These are phyloP conservation scores for Saturnispora zaruensis DNA, from an alignment of 805 yeast genomes.

Conservation along the genomic window DNA sequence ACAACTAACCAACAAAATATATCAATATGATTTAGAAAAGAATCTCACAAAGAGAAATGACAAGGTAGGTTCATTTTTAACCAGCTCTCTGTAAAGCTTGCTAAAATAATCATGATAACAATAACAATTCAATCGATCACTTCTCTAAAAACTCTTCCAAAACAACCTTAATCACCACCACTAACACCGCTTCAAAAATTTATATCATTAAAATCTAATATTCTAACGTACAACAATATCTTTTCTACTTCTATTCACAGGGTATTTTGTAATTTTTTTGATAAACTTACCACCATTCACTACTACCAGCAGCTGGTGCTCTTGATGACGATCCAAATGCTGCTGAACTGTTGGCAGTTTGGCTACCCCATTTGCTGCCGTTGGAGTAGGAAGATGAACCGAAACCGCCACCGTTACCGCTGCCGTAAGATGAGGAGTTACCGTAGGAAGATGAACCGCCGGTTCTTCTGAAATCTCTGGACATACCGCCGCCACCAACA, in stretches of 20 bases:
- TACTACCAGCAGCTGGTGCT: constrained; percentile 15
- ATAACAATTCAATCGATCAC: neutral
- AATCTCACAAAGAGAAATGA: constrained; percentile 5
- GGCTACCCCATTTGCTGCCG: constrained; percentile 23
- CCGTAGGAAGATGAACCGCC: constrained; percentile 21
- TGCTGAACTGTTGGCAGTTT: constrained; percentile 8
- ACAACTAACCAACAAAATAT: constrained; percentile 1
- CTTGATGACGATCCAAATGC: constrained; percentile 5
- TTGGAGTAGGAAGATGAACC: constrained; percentile 18
- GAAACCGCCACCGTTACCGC: constrained; percentile 10
- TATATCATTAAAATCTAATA: neutral
- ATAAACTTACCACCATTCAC: constrained; percentile 29
- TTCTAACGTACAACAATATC: neutral
- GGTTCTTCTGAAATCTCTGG: constrained; percentile 15
- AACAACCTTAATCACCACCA: neutral
- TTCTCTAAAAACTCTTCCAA: constrained; percentile 4
- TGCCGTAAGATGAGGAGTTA: constrained; percentile 20
- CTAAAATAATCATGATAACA: constrained; percentile 1
- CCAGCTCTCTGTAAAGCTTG: constrained; percentile 5
- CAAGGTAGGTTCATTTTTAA: neutral
- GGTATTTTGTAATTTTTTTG: neutral
- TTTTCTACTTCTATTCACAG: constrained; percentile 3
- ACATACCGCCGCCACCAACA: constrained; percentile 28
- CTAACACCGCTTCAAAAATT: neutral
- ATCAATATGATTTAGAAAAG: constrained; percentile 7